Conservation (phyloP, 257 asterid species). For the Lantana camara region DNA sequence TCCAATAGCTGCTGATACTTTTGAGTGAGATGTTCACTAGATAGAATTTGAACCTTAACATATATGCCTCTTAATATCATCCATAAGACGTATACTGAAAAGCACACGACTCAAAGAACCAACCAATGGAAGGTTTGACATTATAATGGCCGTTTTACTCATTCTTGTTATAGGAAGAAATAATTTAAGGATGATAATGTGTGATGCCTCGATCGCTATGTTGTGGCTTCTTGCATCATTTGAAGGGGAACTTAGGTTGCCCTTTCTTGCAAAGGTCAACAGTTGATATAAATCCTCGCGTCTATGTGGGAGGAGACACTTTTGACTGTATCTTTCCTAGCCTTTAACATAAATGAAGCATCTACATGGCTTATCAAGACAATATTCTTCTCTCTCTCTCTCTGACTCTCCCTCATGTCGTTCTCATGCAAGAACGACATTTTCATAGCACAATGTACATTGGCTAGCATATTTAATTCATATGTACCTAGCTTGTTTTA, state of each 20-base stretch:
- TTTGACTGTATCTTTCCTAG: slow-evolving; percentile 36
- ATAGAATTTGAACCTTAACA: not conserved
- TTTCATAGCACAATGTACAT: slow-evolving; percentile 7
- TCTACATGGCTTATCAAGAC: slow-evolving; percentile 30
- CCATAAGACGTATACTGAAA: not conserved
- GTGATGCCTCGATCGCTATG: slow-evolving; percentile 14
- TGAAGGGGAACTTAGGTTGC: slow-evolving; percentile 28
- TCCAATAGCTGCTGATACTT: too few relatives aligned
- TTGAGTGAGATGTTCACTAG: too few relatives aligned
- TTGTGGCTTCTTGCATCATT: slow-evolving; percentile 18
- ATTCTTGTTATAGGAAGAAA: slow-evolving; percentile 5
- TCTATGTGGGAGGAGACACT: slow-evolving; percentile 50
- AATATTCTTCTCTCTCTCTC: slow-evolving; percentile 19
- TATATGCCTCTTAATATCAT: not conserved
- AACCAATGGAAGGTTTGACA: slow-evolving; percentile 11
- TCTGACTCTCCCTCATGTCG: slow-evolving; percentile 31
- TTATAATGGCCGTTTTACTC: not conserved
- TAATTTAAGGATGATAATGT: slow-evolving; percentile 6
- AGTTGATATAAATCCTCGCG: slow-evolving; percentile 31
- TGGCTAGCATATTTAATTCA: slow-evolving; percentile 26
- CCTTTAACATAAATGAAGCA: slow-evolving; percentile 36
- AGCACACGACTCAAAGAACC: slow-evolving; percentile 3
- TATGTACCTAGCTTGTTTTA: slow-evolving; percentile 15
- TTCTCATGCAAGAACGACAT: slow-evolving; percentile 26
- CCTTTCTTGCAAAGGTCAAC: slow-evolving; percentile 46